These are phyloP conservation scores for Penicillium fuscoglaucum DNA, from an alignment of 2,329 filamentous ascomycete genomes.

Conservation along the genomic window DNA sequence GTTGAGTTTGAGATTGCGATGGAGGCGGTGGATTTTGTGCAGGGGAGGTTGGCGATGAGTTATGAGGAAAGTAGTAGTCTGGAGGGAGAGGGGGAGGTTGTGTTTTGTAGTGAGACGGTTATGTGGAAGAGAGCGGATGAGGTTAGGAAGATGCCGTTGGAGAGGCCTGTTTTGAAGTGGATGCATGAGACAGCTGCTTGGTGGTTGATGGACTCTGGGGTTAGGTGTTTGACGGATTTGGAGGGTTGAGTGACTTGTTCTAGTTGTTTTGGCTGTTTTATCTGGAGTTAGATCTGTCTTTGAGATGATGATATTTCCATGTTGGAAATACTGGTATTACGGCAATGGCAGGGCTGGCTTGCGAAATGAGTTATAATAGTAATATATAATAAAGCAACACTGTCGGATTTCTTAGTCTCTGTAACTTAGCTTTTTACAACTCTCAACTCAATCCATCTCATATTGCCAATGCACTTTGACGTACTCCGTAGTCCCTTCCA, in stretches of 20 bases:
- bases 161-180: slow-evolving; percentile 29
- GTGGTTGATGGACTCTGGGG: slow-evolving; percentile 40
- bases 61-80: slow-evolving; percentile 1
- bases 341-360: too few species aligned
- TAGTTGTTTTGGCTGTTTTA: not conserved
- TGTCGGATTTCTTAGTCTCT: too few species aligned
- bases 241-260: slow-evolving; percentile 7
- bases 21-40: slow-evolving; percentile 15
- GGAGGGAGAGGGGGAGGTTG: slow-evolving; percentile 17
- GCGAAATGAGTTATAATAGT: too few species aligned
- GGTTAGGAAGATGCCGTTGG: slow-evolving; percentile 30
- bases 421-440: too few species aligned
- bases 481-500: too few species aligned
- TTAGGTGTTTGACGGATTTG: slow-evolving; percentile 31
- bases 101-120: slow-evolving; percentile 33
- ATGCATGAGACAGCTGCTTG: slow-evolving; percentile 38
- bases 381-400: too few species aligned
- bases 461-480: too few species aligned
- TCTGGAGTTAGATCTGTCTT: not conserved
- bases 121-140: slow-evolving; percentile 32
- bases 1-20: slow-evolving; percentile 36
- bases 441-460: too few species aligned
- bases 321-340: not conserved
- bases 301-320: not conserved
- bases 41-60: slow-evolving; percentile 30